A percentile compares a stretch with the other conserved stretches of the same genome.
phyloP scores from a whole-genome alignment of 1,284 basidiomycete genomes.

The Trametes pubescens region DNA sequence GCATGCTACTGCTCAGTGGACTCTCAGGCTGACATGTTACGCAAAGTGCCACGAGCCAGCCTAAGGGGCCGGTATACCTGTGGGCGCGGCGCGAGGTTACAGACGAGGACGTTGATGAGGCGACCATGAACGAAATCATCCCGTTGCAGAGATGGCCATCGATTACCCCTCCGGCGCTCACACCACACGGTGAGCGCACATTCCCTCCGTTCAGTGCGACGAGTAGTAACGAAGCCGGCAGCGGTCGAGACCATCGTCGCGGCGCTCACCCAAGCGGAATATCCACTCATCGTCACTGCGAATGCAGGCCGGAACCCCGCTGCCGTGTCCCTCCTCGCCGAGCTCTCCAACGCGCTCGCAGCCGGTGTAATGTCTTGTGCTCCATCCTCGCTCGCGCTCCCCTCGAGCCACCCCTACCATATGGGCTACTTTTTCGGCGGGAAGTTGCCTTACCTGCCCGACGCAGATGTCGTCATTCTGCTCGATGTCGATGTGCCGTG shows the following conservation, averaged over 20 bases:
- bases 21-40: not conserved
- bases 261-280: slow-evolving; percentile 56
- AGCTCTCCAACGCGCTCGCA: slow-evolving; percentile 57
- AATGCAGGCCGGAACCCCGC: slow-evolving; percentile 61
- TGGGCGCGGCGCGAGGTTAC: slow-evolving; percentile 73
- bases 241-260: slow-evolving; percentile 53
- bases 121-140: slow-evolving; percentile 44
- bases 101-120: slow-evolving; percentile 65
- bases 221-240: slow-evolving; percentile 39
- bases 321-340: slow-evolving; percentile 54
- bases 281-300: slow-evolving; percentile 70
- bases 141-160: slow-evolving; percentile 56
- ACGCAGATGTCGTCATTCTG: slow-evolving; percentile 69
- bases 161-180: slow-evolving; percentile 57
- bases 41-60: slow-evolving; percentile 64
- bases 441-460: slow-evolving; percentile 53
- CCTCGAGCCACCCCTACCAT: slow-evolving; percentile 62
- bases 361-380: slow-evolving; percentile 63
- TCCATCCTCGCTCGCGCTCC: slow-evolving; percentile 60
- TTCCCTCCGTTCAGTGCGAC: slow-evolving; percentile 41
- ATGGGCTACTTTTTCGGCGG: slow-evolving; percentile 57
- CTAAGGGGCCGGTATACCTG: slow-evolving; percentile 74
- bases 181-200: not conserved
- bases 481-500: slow-evolving; percentile 73
- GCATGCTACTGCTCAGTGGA: not conserved